These are phyloP conservation scores for Ehretia macrophylla DNA, from an alignment of 257 asterid genomes.

Conservation along the genomic window DNA sequence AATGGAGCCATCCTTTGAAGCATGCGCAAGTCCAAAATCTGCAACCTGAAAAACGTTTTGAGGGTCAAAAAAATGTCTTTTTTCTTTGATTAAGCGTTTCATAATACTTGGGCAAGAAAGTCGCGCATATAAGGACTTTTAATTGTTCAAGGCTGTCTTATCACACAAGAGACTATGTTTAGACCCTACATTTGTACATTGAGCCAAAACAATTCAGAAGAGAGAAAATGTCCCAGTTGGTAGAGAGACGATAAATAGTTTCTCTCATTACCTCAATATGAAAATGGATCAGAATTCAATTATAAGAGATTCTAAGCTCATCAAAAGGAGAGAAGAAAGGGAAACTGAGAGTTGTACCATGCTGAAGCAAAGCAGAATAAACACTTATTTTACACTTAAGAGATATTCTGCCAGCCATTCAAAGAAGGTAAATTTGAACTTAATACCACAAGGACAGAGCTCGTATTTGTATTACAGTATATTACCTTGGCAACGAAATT, in stretches of 20 bases:
- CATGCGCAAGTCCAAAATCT: conserved; percentile 95
- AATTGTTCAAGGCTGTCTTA: no score
- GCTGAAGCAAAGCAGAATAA: no score
- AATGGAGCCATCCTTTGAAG: conserved; percentile 91
- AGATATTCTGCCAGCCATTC: neutral
- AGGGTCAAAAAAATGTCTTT: neutral
- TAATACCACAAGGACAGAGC: neutral
- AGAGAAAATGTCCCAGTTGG: no score
- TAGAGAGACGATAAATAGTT: no score
- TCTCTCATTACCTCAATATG: no score
- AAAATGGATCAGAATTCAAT: no score
- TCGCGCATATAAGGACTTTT: neutral
- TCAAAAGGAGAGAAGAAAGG: neutral
- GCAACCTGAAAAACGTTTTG: conserved; percentile 57
- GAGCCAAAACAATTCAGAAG: no score
- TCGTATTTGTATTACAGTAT: no score
- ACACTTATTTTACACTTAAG: neutral
- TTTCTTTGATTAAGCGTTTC: neutral
- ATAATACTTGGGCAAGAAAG: neutral
- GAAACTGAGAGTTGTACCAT: no score
- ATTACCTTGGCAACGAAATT: conserved; percentile 79
- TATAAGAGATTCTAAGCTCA: no score
- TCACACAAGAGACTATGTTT: no score
- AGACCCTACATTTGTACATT: no score
- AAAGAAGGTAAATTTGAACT: neutral